Base-by-base conservation (phyloP, 1,284 basidiomycete genomes). In the Porodaedalea pini region DNA sequence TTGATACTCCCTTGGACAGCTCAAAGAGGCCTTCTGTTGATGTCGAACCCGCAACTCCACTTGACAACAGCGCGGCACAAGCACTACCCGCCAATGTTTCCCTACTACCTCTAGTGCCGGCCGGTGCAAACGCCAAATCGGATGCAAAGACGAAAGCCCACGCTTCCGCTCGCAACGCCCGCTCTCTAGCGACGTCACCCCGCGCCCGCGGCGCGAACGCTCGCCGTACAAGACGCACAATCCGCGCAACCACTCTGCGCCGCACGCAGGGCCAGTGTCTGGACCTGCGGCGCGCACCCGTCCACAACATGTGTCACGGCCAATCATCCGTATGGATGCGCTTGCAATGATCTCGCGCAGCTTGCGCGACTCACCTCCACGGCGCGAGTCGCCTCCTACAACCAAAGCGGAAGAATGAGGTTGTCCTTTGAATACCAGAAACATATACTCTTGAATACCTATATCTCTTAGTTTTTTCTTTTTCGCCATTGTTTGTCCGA, bases 291-390 rank as follows among this genome's bases (percentile, higher is more conserved):
- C 45, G 23, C 45, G 53, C 5, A 34, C 57, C 4, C 31, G 57
- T n/a, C 51, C 54, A 7, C 48, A 51, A 19, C 51, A 61, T 54
- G 31, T 53, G n/a, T 50, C 61, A 13, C 58, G 62, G n/a, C 62
- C 62, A 2, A 36, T 62, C 23, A 62, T 64, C 21, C 54, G 60
- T 8, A 45, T 53, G 48, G 61, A 60, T 29, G 62, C 61, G n/a
- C 49, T 64, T 5, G 55, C 55, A 1, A 58, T 56, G 49, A 58
- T 64, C 29, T 58, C 62, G 27, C 52, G 59, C 15, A 64, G 58
- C 23, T 54, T 64, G 21, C 34, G 61, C 2, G 58, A 56, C n/a
- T 27, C 53, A 8, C 54, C 58, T 15, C 40, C 48, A 13, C 31
- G 50, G 15, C 49, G 37, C 15, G 41, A 51, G 29, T 57, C 56